Conservation (phyloP, 225 moss, liverwort and hornwort species). For the Physcomitrium patens region DNA sequence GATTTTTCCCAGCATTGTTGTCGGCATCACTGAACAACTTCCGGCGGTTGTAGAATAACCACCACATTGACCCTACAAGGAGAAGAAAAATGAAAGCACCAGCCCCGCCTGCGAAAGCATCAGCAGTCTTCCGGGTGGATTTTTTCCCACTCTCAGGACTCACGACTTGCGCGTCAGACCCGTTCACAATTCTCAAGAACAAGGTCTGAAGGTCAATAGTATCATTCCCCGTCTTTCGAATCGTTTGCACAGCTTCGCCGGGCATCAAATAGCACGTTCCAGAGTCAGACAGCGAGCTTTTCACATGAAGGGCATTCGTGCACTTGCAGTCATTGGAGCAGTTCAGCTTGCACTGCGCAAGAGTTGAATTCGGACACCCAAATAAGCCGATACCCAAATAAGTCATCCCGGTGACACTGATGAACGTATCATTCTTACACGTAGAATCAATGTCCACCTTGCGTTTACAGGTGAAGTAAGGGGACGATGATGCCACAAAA, state of each 20-base stretch:
- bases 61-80: conserved; percentile 16
- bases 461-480: not conserved
- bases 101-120: conserved; percentile 13
- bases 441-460: not conserved
- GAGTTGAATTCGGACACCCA: not conserved
- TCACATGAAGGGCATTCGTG: conserved; percentile 1
- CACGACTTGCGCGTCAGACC: not conserved
- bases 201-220: not conserved
- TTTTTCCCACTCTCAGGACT: not conserved
- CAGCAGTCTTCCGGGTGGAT: not conserved
- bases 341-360: not conserved
- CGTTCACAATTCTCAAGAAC: conserved; percentile 9
- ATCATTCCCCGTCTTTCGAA: not conserved
- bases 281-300: not conserved
- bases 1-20: not conserved
- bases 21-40: conserved; percentile 16
- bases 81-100: conserved; percentile 13
- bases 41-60: not conserved
- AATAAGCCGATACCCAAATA: not conserved
- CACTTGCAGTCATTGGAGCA: conserved; percentile 4
- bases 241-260: not conserved
- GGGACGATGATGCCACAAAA: not conserved
- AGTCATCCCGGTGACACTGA: not conserved
- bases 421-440: not conserved
- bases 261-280: conserved; percentile 9